phyloP scores from a whole-genome alignment of 495 filamentous ascomycete species.

The Penicillium taxi region DNA sequence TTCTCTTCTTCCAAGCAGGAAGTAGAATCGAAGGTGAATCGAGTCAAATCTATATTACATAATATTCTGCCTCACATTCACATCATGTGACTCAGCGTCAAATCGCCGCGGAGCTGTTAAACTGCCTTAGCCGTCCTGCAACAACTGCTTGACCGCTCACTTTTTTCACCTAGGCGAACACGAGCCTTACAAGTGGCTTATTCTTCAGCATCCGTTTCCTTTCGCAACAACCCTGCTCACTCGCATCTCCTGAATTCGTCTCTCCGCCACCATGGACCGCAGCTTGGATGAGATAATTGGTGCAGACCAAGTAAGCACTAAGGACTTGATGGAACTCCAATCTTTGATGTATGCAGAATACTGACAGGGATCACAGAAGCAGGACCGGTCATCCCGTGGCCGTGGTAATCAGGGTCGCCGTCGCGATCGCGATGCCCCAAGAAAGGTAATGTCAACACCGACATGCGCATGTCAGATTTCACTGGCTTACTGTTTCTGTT shows the following conservation, averaged over 20 bases:
- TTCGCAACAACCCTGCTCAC: not conserved
- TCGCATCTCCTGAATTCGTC: too few species aligned
- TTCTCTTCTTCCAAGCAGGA: too few species aligned
- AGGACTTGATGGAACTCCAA: not conserved
- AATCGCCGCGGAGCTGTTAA: too few species aligned
- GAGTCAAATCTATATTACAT: too few species aligned
- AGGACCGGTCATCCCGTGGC: conserved; percentile 31
- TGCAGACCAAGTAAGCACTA: conserved; percentile 60
- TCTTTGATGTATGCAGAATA: not conserved
- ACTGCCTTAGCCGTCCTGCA: too few species aligned
- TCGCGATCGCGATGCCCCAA: conserved; percentile 54
- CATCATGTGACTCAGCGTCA: too few species aligned
- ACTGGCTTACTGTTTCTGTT: conserved; percentile 10
- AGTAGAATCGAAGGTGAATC: too few species aligned
- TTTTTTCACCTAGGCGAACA: too few species aligned
- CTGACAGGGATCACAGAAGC: conserved; percentile 14
- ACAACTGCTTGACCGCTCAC: too few species aligned
- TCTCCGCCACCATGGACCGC: conserved; percentile 67
- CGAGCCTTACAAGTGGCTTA: too few species aligned
- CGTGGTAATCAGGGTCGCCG: conserved; percentile 55
- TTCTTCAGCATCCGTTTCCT: not conserved
- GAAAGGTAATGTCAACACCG: conserved; percentile 54
- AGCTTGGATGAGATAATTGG: conserved; percentile 79
- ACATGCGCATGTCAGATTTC: conserved; percentile 11
- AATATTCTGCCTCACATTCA: too few species aligned